Evolutionary conservation across 2,329 filamentous ascomycete species (phyloP), one percentile per base, ranked within the genome.

Genomic region (Talaromyces rugulosus): DNA sequence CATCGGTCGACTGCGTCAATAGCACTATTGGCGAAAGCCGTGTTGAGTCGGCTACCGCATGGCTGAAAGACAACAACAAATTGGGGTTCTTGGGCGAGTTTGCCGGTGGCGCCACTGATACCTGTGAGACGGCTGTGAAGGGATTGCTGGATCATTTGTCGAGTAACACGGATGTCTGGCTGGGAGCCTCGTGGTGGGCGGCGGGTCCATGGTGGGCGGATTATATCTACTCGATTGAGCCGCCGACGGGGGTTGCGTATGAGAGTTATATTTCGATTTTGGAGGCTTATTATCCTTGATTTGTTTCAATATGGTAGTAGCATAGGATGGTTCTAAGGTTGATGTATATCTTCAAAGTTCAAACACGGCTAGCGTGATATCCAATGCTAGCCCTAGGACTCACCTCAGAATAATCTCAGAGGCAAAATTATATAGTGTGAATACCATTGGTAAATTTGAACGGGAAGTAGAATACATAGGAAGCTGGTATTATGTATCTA

Each of bases 71-170:
- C 14, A 84, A 85, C 66, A 76, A 77, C 50, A 85, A 85, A 70
- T 72, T 75, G 55, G 83, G 79, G 0, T 69, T 86, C 12, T 67
- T 86, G 56, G 84, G 84, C 27, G 83, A 86, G 69, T 85, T 80
- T 65, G 84, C 83, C 0, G 83, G 77, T 5, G 84, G 81, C 0
- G 74, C 77, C 5, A 86, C 86, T 64, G 65, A 69, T 0, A 73
- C 77, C 58, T 86, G 83, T 65, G 74, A 82, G 61, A 65, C 70
- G 5, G 83, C 84, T 14, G 68, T 85, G 14, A 74, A 77, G 58
- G 81, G 81, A 53, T 78, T 84, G 68, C 65, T 86, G 64, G 67
- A 71, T 30, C 82, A 81, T 68, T 65, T 86, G 66, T 73, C 69
- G 0, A 67, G 77, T 42, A 83, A 85, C 66, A 71, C 66, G 1